Evolutionary conservation across 257 asterid species (phyloP).

Genomic region (Ocimum tenuiflorum): DNA sequence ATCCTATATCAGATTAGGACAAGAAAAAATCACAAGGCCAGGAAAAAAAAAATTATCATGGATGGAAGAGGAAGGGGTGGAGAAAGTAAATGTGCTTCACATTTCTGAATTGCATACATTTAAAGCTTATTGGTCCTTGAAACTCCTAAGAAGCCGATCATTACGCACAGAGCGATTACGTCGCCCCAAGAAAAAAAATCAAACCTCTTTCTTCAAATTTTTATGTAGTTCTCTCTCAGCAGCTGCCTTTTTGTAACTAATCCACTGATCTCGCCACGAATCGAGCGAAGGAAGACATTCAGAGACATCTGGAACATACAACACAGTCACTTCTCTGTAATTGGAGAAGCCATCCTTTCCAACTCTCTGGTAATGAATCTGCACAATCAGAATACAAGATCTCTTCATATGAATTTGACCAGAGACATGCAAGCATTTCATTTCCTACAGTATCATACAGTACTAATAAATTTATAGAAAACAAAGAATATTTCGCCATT

Average conservation of each 20-base stretch:
- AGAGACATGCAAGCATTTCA: neutral
- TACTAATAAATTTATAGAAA: neutral
- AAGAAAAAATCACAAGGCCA: neutral
- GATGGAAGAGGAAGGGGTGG: neutral
- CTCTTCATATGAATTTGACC: slow-evolving; percentile 8
- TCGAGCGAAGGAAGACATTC: slow-evolving; percentile 83
- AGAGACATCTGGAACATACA: slow-evolving; percentile 81
- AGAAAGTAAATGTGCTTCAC: neutral
- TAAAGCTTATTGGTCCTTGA: neutral
- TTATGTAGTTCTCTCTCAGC: slow-evolving; percentile 57
- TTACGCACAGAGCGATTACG: neutral
- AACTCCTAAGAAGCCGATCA: neutral
- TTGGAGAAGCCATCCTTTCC: slow-evolving; percentile 84
- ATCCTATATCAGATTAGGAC: neutral
- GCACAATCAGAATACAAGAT: slow-evolving; percentile 18
- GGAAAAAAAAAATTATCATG: neutral
- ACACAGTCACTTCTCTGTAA: slow-evolving; percentile 85
- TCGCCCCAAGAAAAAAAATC: slow-evolving; percentile 2
- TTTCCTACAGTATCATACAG: too few species aligned
- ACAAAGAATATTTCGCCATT: neutral
- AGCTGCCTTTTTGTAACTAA: slow-evolving; percentile 55
- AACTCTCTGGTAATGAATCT: slow-evolving; percentile 88
- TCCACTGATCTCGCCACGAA: slow-evolving; percentile 79
- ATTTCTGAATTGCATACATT: neutral
- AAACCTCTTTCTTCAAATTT: slow-evolving; percentile 57